These are phyloP conservation scores for Trichoderma afroharzianum DNA, from an alignment of 2,329 filamentous ascomycete species.

Conservation along the genomic window DNA sequence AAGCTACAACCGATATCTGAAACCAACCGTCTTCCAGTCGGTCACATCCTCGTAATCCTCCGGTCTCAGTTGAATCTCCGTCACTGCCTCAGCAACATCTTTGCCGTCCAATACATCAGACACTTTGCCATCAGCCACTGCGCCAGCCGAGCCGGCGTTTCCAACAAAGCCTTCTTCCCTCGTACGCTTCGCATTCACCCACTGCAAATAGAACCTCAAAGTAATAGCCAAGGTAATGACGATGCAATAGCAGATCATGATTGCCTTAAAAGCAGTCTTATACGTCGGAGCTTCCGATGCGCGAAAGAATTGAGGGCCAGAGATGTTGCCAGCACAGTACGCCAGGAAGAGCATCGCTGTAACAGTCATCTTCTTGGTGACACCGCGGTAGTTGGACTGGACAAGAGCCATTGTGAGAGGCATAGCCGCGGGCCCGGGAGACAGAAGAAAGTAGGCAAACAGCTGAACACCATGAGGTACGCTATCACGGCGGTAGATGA, in stretches of 20 bases:
- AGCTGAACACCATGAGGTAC: constrained; percentile 45
- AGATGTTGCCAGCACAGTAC: constrained; percentile 55
- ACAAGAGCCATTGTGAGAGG: constrained; percentile 54
- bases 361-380: constrained; percentile 59
- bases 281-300: constrained; percentile 48
- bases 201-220: constrained; percentile 46
- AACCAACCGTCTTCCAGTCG: constrained; percentile 57
- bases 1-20: constrained; percentile 51
- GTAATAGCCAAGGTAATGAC: constrained; percentile 42
- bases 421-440: constrained; percentile 50
- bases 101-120: constrained; percentile 26
- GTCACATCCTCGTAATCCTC: constrained; percentile 56
- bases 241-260: constrained; percentile 54
- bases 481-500: constrained; percentile 47
- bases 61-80: constrained; percentile 36
- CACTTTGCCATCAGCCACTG: constrained; percentile 37
- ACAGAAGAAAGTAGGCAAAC: constrained; percentile 56
- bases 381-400: constrained; percentile 53
- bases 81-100: constrained; percentile 31
- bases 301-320: constrained; percentile 54
- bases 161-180: constrained; percentile 43
- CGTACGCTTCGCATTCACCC: constrained; percentile 42
- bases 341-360: constrained; percentile 53
- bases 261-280: constrained; percentile 51
- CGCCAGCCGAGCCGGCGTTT: constrained; percentile 40